Base-by-base conservation (phyloP, 2,329 filamentous ascomycete species). In the Exophiala bonariae region DNA sequence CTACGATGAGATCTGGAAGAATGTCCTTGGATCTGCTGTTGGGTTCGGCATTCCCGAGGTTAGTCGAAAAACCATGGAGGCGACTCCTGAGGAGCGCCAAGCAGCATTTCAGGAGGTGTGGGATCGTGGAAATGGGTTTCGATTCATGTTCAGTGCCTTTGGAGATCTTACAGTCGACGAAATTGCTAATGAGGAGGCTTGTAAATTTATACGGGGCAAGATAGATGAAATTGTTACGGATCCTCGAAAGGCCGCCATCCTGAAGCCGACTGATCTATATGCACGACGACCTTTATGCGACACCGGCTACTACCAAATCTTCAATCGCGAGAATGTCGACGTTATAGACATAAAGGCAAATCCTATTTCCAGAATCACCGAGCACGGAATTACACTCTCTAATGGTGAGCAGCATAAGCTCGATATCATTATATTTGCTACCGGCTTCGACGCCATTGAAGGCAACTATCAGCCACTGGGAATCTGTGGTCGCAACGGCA, bases 231-330 rank as follows among this genome's bases (percentile, higher is more conserved):
- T 49, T 2, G 61, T 69, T 7, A 54, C 59, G 11, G 64, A 68
- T 41, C 62, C 61, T 5, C 41, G 55, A 17, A 67, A 61, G 37
- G 57, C 54, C 9, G 37, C 44, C 3, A 47, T 54, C 2, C 58
- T 68, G 5, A 50, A 23, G 64, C 79, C 73, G 1, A 74, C 80
- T 42, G 62, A 77, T 32, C 79, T 80, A 52, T 80, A 75, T 13
- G 65, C 71, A 28, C 82, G 79, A 63, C 68, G 78, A 0, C 65
- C 65, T 3, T 68, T 62, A 1, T 65, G 78, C 0, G 77, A 80
- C 56, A 62, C 72, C 32, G 63, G 70, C 41, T 79, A 76, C 54
- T 80, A 71, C 53, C 75, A 80, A 47, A 62, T 67, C 3, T 70
- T 75, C 49, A 71, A 78, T 55, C 59, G 62, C 19, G 58, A 66